Conservation (phyloP, 208 protist genomes). For the Crithidia sp. region DNA sequence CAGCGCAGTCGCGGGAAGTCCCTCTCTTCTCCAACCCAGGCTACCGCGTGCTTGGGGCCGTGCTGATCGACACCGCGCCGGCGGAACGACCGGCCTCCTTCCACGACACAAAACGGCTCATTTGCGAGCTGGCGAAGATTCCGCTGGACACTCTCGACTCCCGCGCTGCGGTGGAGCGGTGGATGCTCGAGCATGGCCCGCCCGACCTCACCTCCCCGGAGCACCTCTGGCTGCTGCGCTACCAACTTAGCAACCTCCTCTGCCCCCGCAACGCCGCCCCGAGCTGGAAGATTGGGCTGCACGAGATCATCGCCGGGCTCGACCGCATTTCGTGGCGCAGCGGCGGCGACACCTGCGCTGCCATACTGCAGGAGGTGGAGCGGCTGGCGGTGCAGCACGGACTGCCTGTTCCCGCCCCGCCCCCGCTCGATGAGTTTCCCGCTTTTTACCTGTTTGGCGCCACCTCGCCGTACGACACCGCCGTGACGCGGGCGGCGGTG, state of each 20-base stretch:
- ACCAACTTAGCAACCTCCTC: constrained; percentile 49
- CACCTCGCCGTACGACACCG: constrained; percentile 41
- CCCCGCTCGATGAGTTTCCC: constrained; percentile 33
- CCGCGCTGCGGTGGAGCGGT: constrained; percentile 38
- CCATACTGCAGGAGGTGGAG: constrained; percentile 44
- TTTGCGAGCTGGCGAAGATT: constrained; percentile 37
- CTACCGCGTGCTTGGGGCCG: constrained; percentile 42
- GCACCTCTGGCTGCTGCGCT: constrained; percentile 46
- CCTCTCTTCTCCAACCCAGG: constrained; percentile 34
- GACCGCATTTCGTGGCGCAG: constrained; percentile 23
- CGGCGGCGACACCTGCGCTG: constrained; percentile 9
- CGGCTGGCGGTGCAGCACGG: constrained; percentile 21
- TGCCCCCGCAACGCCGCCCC: constrained; percentile 21
- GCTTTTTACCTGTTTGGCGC: constrained; percentile 42
- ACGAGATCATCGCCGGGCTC: constrained; percentile 43
- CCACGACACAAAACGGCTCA: constrained; percentile 39
- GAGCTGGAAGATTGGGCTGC: constrained; percentile 43
- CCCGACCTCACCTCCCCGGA: constrained; percentile 40
- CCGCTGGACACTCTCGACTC: constrained; percentile 31
- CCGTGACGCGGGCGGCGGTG: constrained; percentile 18
- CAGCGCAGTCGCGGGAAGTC: background rate
- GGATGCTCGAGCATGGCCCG: constrained; percentile 46
- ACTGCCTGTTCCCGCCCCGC: constrained; percentile 9
- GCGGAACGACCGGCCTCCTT: constrained; percentile 44
- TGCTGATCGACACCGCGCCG: constrained; percentile 53